Evolutionary conservation across 2,329 filamentous ascomycete species (phyloP), one percentile per base, ranked within the genome.

Genomic region (Metarhizium rileyi): DNA sequence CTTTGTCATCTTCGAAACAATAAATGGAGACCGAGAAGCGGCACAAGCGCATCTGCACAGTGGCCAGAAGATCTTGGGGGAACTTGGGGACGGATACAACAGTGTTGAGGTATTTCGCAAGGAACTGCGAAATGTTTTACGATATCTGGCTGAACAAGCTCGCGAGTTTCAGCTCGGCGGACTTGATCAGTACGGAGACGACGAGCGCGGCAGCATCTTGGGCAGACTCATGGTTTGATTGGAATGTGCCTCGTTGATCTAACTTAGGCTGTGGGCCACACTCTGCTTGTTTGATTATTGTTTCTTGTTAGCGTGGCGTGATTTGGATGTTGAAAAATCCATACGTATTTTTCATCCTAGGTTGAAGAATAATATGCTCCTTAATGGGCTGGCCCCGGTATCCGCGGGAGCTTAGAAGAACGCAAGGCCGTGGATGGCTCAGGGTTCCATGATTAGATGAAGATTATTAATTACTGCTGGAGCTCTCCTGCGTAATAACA

Each of bases 1-100:
- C 40, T 69, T 69, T 53, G 60, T 64, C 48, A 60, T 66, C 47
- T 68, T 70, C 47, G 66, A 69, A 48, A 59, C 61, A 2, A 49
- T 68, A 36, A 66, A 70, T 51, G 65, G 63, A 22, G 68, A 70
- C 50, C 55, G 56, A 9, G 55, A 57, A 20, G 62, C 61, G 1
- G 67, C 67, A 0, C 57, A 67, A 14, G 55, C 60, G 7, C 69
- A 71, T 52, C 58, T 69, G 44, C 60, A 57, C 44, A 65, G 63
- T 48, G 69, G 68, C 1, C 62, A 67, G 49, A 59, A 57, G 50
- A 64, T 71, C 52, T 56, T 69, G 18, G 60, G 64, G 36, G 66
- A 67, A 47, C 61, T 69, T 20, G 49, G 61, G 18, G 46, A 47
- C 16, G 25, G 41, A 8, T 44, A 46, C 10, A 14, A 38, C 42